Percentiles rank a stretch among this genome's conserved stretches.
Evolutionary conservation across 2,329 filamentous ascomycete genomes (phyloP).

Genomic region (Fusarium guadeloupense): DNA sequence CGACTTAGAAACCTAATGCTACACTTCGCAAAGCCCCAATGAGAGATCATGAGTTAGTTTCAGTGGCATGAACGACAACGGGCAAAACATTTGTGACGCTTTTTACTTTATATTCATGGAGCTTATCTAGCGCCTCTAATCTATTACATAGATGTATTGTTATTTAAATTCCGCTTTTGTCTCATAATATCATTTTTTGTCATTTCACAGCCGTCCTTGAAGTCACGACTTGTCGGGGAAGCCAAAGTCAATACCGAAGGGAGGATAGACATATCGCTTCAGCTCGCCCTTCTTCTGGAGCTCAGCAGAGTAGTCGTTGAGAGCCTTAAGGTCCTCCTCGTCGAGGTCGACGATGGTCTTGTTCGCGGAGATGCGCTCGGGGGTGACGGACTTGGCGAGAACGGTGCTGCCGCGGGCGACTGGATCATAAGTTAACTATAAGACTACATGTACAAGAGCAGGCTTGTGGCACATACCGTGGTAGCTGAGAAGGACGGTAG

Average conservation of each 20-base stretch:
- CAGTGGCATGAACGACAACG: neutral
- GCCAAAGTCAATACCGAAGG: conserved; percentile 74
- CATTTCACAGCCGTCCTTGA: conserved; percentile 29
- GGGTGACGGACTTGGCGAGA: conserved; percentile 76
- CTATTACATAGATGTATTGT: conserved; percentile 17
- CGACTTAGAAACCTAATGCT: neutral
- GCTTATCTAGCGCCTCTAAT: conserved; percentile 2
- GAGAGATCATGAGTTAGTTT: neutral
- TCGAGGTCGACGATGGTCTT: conserved; percentile 72
- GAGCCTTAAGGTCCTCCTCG: conserved; percentile 67
- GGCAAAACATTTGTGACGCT: neutral
- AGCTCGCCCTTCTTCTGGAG: conserved; percentile 61
- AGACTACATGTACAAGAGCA: neutral
- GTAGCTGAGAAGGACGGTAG: conserved; percentile 74
- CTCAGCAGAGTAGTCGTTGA: conserved; percentile 64
- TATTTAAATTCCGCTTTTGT: conserved; percentile 13
- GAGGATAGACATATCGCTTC: conserved; percentile 72
- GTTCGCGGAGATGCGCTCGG: conserved; percentile 75
- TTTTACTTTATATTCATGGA: conserved; percentile 5
- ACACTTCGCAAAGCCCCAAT: neutral
- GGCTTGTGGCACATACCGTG: conserved; percentile 64
- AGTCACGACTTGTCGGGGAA: conserved; percentile 71
- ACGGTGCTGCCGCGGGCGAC: conserved; percentile 76
- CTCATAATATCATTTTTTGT: conserved; percentile 5
- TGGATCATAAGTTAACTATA: conserved; percentile 46